Evolutionary conservation across 495 filamentous ascomycete genomes (phyloP).

Genomic region (Aspergillus saccharolyticus): DNA sequence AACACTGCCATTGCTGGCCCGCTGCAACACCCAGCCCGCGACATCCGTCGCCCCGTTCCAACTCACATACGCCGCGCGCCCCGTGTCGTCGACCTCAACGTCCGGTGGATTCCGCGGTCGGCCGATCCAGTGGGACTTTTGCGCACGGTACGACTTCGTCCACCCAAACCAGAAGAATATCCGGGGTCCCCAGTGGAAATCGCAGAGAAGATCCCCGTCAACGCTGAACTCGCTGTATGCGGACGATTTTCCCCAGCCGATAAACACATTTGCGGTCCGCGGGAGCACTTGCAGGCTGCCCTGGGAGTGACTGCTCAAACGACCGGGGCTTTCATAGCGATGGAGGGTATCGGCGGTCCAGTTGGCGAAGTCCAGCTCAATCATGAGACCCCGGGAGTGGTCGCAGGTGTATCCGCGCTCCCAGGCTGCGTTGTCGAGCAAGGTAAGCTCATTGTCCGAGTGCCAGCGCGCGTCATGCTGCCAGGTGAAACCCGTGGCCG

Average conservation of each 20-base stretch:
- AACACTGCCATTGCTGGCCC: background rate
- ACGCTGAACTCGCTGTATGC: constrained; percentile 44
- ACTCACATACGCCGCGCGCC: constrained; percentile 17
- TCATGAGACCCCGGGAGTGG: constrained; percentile 8
- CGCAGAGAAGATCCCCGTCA: constrained; percentile 40
- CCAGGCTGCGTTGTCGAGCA: constrained; percentile 43
- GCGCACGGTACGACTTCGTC: constrained; percentile 15
- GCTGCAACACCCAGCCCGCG: constrained; percentile 9
- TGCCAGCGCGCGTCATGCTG: constrained; percentile 49
- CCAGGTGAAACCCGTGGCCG: constrained; percentile 34
- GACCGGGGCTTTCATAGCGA: constrained; percentile 28
- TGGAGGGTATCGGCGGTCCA: constrained; percentile 25
- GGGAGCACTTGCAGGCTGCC: constrained; percentile 48
- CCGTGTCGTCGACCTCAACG: constrained; percentile 8
- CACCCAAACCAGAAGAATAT: constrained; percentile 14
- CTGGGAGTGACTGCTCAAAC: constrained; percentile 42
- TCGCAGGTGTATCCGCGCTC: constrained; percentile 4
- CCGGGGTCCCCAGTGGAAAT: constrained; percentile 11
- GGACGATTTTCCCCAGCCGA: constrained; percentile 46
- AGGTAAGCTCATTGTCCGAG: constrained; percentile 27
- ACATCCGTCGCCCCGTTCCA: constrained; percentile 34
- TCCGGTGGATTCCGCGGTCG: constrained; percentile 11
- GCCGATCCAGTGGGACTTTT: constrained; percentile 19
- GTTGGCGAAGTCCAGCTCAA: constrained; percentile 27
- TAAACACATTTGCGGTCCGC: constrained; percentile 36